Conservation (phyloP, 805 yeast genomes). For the Candida piceae region DNA sequence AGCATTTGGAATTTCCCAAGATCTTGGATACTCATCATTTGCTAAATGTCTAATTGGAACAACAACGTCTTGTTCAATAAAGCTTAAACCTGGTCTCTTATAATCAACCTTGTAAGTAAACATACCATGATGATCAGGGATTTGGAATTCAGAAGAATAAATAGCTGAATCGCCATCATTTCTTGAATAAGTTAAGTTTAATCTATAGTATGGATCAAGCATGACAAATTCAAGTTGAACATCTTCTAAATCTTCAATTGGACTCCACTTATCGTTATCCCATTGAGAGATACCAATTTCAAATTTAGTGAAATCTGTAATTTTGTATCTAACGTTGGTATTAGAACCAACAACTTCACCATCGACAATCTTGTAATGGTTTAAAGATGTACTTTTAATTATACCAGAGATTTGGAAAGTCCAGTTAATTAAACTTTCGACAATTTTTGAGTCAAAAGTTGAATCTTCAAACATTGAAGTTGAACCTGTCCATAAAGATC, state of each 20-base stretch:
- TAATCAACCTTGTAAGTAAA: conserved; percentile 81
- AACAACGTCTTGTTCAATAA: conserved; percentile 56
- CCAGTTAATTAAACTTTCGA: conserved; percentile 58
- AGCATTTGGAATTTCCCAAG: conserved; percentile 89
- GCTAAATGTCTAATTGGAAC: conserved; percentile 92
- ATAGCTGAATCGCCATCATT: conserved; percentile 38
- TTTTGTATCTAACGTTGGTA: conserved; percentile 49
- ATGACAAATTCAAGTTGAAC: conserved; percentile 80
- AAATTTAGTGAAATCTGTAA: conserved; percentile 65
- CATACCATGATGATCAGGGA: conserved; percentile 97
- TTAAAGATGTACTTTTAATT: conserved; percentile 47
- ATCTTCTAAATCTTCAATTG: conserved; percentile 50
- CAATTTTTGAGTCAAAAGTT: conserved; percentile 32
- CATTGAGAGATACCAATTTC: conserved; percentile 45
- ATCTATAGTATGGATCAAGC: conserved; percentile 93
- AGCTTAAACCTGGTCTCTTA: conserved; percentile 71
- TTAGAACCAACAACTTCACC: conserved; percentile 33
- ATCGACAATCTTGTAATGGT: conserved; percentile 47
- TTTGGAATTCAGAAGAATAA: conserved; percentile 51
- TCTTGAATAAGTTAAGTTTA: conserved; percentile 48
- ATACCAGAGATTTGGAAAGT: conserved; percentile 65
- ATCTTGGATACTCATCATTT: conserved; percentile 88
- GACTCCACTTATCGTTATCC: conserved; percentile 59
- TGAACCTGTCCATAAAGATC: conserved; percentile 80
- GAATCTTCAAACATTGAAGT: conserved; percentile 43